Percentiles rank a stretch among this genome's conserved stretches.
These are phyloP conservation scores for Rostrohypoxylon terebratum DNA, from an alignment of 495 filamentous ascomycete genomes.

Conservation along the genomic window DNA sequence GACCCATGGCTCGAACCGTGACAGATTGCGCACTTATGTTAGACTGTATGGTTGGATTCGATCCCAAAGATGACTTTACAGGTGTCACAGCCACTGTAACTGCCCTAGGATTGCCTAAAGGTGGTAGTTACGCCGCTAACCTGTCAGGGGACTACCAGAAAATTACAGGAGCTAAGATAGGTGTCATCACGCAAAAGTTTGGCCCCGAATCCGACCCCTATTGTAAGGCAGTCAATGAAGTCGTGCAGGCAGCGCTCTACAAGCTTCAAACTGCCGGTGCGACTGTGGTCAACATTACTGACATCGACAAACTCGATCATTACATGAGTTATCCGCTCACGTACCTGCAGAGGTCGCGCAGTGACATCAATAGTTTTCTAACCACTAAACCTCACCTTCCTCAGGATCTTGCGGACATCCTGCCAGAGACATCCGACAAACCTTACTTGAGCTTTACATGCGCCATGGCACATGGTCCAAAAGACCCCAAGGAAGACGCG, in stretches of 20 bases:
- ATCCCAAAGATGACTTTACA: conserved; percentile 48
- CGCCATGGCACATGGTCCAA: conserved; percentile 31
- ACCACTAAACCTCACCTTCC: conserved; percentile 42
- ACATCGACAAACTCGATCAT: conserved; percentile 49
- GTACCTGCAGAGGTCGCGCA: conserved; percentile 44
- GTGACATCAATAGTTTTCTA: conserved; percentile 54
- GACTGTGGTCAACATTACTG: conserved; percentile 43
- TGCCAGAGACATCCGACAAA: conserved; percentile 30
- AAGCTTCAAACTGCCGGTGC: conserved; percentile 38
- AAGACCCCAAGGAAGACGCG: conserved; percentile 39
- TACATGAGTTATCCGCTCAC: conserved; percentile 44
- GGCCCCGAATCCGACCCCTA: conserved; percentile 43
- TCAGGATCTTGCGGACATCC: conserved; percentile 32
- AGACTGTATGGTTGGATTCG: conserved; percentile 51
- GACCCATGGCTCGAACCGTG: conserved; percentile 53
- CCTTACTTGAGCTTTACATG: conserved; percentile 34
- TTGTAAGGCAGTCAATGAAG: conserved; percentile 42
- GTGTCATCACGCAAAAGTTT: conserved; percentile 48
- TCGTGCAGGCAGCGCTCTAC: conserved; percentile 42
- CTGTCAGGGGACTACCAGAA: conserved; percentile 24
- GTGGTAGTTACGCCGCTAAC: conserved; percentile 48
- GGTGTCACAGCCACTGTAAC: conserved; percentile 39
- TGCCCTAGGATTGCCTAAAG: conserved; percentile 37
- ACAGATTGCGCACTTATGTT: conserved; percentile 54
- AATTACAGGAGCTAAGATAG: conserved; percentile 43